Evolutionary conservation across 352 stramenopile genomes (phyloP), one percentile per base, ranked within the genome.

Genomic region (Pythium brachiatum): DNA sequence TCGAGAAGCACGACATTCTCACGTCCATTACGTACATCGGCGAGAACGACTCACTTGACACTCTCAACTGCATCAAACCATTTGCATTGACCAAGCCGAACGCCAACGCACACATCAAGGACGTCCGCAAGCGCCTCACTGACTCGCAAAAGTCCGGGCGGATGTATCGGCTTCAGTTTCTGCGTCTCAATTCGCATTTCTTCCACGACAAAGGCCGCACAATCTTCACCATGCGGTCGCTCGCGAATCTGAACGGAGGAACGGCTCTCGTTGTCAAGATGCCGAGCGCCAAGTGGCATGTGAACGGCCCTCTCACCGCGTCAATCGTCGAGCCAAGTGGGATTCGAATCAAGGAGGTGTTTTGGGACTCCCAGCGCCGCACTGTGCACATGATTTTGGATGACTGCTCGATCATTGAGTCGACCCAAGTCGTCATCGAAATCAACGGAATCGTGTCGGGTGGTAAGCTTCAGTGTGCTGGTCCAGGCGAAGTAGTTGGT

Each of bases 141-240:
- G 32, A 66, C 18, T 79, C 74, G 26, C 64, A 76, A 13, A 75
- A 75, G 32, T 79, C 72, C 0, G 62, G 67, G 1, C 51, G 60
- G 11, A 68, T 63, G 38, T 88, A 86, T 53, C 68, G 71, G n/a
- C 64, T 88, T 7, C 65, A 86, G 63, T 88, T 88, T 58, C 57
- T 88, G 36, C 68, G 76, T 1, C 47, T 88, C 12, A 81, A 77
- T n/a, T 79, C 78, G 21, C 75, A 79, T 53, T 86, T 83, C 53
- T 76, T 79, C 43, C 70, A 85, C 44, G 66, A 83, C 8, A 70
- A 72, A 0, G 73, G 66, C 0, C 72, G 66, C 7, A 86, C 76
- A 4, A 74, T 73, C 18, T 66, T 88, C 39, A 79, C 65, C 0
- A 67, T 86, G 21, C 62, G 55, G 25, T 61, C 74, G 0, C 60